Evolutionary conservation across 257 asterid genomes (phyloP).

Genomic region (Solanum dulcamara): DNA sequence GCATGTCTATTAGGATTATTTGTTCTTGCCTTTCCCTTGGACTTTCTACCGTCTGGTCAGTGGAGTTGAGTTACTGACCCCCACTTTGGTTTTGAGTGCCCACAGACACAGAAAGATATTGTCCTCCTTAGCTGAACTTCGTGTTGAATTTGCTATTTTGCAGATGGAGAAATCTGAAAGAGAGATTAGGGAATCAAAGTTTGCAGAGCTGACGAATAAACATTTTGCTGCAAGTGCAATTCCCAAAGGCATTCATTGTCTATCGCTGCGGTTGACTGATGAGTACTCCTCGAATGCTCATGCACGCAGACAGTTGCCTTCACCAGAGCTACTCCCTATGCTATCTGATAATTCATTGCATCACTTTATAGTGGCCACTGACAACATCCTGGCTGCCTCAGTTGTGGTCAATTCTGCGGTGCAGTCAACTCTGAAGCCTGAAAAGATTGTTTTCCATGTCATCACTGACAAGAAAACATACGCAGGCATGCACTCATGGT

Average conservation of each 20-base stretch:
- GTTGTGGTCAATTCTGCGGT: constrained; percentile 88
- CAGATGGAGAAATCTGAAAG: constrained; percentile 69
- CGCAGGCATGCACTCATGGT: constrained; percentile 99
- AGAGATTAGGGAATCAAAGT: constrained; percentile 72
- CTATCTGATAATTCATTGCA: constrained; percentile 72
- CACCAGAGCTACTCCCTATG: constrained; percentile 87
- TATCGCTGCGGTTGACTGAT: constrained; percentile 79
- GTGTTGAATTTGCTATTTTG: not conserved
- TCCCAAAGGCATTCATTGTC: constrained; percentile 89
- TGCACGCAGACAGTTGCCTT: constrained; percentile 91
- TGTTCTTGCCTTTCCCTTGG: not conserved
- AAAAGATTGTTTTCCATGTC: constrained; percentile 87
- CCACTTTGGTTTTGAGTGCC: not conserved
- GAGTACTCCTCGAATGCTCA: constrained; percentile 95
- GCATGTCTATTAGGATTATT: not conserved
- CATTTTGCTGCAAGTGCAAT: constrained; percentile 95
- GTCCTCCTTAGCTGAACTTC: not conserved
- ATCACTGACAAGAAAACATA: constrained; percentile 96
- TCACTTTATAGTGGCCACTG: constrained; percentile 88
- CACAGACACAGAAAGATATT: not conserved
- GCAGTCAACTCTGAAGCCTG: constrained; percentile 66
- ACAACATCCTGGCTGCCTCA: constrained; percentile 93
- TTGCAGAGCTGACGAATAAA: constrained; percentile 75
- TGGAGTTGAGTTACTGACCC: not conserved
- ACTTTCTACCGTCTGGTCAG: not conserved